Conservation (phyloP, 2,329 filamentous ascomycete species). For the Aureobasidium zeae region DNA sequence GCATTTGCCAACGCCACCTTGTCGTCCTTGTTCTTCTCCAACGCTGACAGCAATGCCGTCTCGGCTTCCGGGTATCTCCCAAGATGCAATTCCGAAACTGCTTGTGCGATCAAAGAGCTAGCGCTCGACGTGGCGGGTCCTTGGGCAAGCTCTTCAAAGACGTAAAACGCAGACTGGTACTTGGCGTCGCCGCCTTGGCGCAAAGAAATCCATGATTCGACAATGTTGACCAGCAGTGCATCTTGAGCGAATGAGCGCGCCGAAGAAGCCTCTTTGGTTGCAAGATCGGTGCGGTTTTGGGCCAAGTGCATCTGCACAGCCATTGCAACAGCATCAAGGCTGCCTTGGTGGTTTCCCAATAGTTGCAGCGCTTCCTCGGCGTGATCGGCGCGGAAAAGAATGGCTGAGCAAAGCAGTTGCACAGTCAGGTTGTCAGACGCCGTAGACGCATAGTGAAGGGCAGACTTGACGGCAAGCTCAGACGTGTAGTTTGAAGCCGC, state of each 20-base stretch:
- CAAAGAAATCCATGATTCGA: slow-evolving; percentile 90
- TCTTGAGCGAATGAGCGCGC: slow-evolving; percentile 94
- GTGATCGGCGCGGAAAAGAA: slow-evolving; percentile 70
- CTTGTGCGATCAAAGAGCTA: slow-evolving; percentile 73
- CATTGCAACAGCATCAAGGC: slow-evolving; percentile 66
- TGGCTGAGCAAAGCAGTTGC: slow-evolving; percentile 70
- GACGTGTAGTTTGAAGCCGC: slow-evolving; percentile 24
- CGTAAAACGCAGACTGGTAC: slow-evolving; percentile 95
- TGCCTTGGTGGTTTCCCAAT: slow-evolving; percentile 75
- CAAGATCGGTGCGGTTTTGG: slow-evolving; percentile 85
- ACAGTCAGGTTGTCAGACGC: slow-evolving; percentile 67
- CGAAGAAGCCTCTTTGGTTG: slow-evolving; percentile 75
- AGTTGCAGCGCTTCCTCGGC: slow-evolving; percentile 77
- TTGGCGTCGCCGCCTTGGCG: slow-evolving; percentile 88
- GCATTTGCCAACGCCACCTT: slow-evolving; percentile 72
- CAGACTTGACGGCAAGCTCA: slow-evolving; percentile 43
- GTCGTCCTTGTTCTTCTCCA: slow-evolving; percentile 62
- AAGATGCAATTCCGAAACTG: slow-evolving; percentile 82
- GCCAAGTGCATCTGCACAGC: slow-evolving; percentile 87
- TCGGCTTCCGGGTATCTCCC: slow-evolving; percentile 84
- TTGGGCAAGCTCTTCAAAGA: slow-evolving; percentile 91
- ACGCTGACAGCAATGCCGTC: slow-evolving; percentile 69
- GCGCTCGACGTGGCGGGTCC: slow-evolving; percentile 70
- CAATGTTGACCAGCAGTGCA: slow-evolving; percentile 83
- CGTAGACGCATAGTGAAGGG: slow-evolving; percentile 58